Percentiles rank a stretch among this genome's conserved stretches.
Evolutionary conservation across 2,329 filamentous ascomycete genomes (phyloP).

Genomic region (Ophiobolus disseminans): DNA sequence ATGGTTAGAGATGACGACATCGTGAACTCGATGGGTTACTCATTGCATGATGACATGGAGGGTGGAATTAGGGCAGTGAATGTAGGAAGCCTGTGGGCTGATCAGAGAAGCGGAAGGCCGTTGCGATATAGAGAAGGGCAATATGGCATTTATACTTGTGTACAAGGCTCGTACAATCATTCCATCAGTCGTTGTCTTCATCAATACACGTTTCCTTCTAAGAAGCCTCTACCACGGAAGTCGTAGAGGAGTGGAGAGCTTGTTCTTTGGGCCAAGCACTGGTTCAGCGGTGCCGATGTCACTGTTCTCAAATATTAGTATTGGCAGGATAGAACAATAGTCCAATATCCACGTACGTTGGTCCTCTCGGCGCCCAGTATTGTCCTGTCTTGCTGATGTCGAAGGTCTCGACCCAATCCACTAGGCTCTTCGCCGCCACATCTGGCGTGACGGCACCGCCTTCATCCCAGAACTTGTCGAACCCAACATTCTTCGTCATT

Average conservation of each 20-base stretch:
- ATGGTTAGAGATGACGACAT: not conserved
- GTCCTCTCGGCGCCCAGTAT: constrained; percentile 76
- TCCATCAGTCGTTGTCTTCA: not conserved
- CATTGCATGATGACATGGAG: too few relatives aligned
- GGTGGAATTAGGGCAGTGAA: too few relatives aligned
- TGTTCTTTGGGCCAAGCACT: constrained; percentile 64
- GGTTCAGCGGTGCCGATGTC: constrained; percentile 73
- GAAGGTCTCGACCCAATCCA: constrained; percentile 67
- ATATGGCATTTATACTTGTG: not conserved
- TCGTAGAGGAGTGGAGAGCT: constrained; percentile 68
- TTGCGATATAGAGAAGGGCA: too few relatives aligned
- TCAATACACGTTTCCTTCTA: not conserved
- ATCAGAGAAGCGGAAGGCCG: not conserved
- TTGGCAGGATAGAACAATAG: too few relatives aligned
- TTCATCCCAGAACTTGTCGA: constrained; percentile 75
- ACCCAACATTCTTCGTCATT: constrained; percentile 75
- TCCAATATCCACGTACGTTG: constrained; percentile 62
- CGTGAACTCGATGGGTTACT: too few relatives aligned
- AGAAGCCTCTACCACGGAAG: constrained; percentile 65
- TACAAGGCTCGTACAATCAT: not conserved
- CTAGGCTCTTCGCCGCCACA: constrained; percentile 68
- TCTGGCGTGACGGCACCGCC: constrained; percentile 74
- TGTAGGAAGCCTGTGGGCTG: not conserved
- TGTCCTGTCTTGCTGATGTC: constrained; percentile 71
- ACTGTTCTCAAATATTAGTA: constrained; percentile 47